Evolutionary conservation across 129 eudicot genomes (phyloP), one percentile per base, ranked within the genome.

Genomic region (Dittrichia graveolens): DNA sequence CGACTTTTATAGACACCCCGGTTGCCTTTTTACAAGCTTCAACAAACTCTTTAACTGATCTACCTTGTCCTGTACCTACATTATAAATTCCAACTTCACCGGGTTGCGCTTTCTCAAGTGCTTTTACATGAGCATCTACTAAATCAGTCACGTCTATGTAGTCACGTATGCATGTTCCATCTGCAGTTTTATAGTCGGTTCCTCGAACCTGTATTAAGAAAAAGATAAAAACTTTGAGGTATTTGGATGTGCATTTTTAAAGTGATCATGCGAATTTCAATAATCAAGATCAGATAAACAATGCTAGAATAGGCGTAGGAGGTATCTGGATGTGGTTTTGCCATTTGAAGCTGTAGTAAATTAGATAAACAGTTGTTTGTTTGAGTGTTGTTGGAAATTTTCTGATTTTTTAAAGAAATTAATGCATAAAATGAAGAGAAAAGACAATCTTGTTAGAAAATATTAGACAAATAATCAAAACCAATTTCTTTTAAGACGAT

Each of bases 51-150:
- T 82, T 89, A 12, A 92, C 98, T 8, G 98, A 89, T 67, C 96
- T 87, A 50, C 97, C 98, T 81, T 67, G 84, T 69, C 98, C 98
- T 0, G 98, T 92, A 16, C 98, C 98, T 43, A 92, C 98, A 77
- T 92, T 92, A 83, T 89, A 92, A 59, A 92, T 92, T 37, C 95
- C 98, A 61, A 92, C 98, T 72, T 78, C 84, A 10, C 88, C 83
- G 2, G 96, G 95, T 56, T 56, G 82, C 11, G 98, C 98, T 65
- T 85, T 87, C 42, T 75, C 96, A 47, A 92, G 86, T 12, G 98
- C 98, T 80, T 85, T 92, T 6, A 92, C 98, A 47, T 92, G 98
- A 67, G 98, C 98, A 59, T 92, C 98, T 5, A 92, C 95, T 72
- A 92, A 60, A 78, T 92, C 98, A 1, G 91, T 89, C 4, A 92